phyloP scores from a whole-genome alignment of 1,284 basidiomycete species.

The Leccinum solheimii region DNA sequence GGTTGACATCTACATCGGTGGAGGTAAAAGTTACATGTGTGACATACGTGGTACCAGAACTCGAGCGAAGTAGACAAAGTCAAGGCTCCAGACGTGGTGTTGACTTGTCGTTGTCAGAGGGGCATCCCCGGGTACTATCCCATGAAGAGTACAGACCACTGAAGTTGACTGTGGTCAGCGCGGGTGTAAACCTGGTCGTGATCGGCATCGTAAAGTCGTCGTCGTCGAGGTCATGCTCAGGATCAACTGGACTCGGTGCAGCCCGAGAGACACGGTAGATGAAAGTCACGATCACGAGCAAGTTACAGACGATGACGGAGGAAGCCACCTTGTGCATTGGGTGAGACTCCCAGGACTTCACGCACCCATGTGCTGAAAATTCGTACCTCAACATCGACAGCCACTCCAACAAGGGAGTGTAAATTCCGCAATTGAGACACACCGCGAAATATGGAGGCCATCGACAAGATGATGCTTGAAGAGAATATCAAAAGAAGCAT shows the following conservation, averaged over 20 bases:
- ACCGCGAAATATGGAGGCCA: conserved; percentile 22
- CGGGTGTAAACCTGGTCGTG: background rate
- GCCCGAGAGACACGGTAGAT: conserved; percentile 16
- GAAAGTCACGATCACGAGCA: conserved; percentile 22
- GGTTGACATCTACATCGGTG: background rate
- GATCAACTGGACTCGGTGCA: background rate
- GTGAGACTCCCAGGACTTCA: conserved; percentile 6
- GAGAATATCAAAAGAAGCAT: conserved; percentile 24
- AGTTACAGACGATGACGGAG: conserved; percentile 22
- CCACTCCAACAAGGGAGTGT: conserved; percentile 8
- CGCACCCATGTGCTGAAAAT: background rate
- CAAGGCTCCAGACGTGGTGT: background rate
- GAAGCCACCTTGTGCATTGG: conserved; percentile 13
- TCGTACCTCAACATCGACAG: conserved; percentile 24
- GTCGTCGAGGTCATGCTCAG: conserved; percentile 2
- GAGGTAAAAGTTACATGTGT: background rate
- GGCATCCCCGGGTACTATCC: background rate
- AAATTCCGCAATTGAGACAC: conserved; percentile 16
- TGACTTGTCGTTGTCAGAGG: background rate
- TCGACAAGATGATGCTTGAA: conserved; percentile 17
- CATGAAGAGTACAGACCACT: background rate
- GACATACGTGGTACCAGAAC: background rate
- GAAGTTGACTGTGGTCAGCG: conserved; percentile 14
- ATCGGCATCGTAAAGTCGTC: conserved; percentile 7
- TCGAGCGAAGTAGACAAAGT: background rate